Conservation (phyloP, 208 protist species). For the Acanthamoeba lenticulata region DNA sequence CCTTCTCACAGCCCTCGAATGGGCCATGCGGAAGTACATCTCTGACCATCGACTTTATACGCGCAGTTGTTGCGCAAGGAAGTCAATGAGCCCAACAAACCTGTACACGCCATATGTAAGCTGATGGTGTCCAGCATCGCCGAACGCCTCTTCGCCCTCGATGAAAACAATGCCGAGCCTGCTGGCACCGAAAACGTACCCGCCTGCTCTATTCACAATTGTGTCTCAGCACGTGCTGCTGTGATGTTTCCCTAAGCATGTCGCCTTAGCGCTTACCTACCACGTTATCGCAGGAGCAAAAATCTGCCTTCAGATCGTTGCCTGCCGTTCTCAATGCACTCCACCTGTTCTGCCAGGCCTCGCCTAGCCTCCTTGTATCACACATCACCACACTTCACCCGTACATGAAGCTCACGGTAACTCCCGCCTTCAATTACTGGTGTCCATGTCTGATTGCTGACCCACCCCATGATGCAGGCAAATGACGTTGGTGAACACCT, state of each 20-base stretch:
- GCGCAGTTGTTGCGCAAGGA: slow-evolving; percentile 10
- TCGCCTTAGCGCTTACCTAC: not conserved
- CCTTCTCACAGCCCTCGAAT: not conserved
- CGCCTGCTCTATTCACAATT: no score
- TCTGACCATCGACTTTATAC: not conserved
- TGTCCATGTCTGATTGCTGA: not conserved
- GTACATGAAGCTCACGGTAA: slow-evolving; percentile 62
- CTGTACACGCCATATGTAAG: slow-evolving; percentile 28
- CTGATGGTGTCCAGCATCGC: slow-evolving; percentile 19
- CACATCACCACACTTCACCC: slow-evolving; percentile 56
- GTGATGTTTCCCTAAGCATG: no score
- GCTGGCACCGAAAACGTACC: not conserved
- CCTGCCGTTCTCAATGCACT: slow-evolving; percentile 34
- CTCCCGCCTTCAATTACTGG: not conserved
- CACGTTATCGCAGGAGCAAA: not conserved
- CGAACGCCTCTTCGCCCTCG: slow-evolving; percentile 22
- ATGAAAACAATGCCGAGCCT: not conserved
- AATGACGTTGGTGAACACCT: slow-evolving; percentile 58
- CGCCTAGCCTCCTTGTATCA: slow-evolving; percentile 46
- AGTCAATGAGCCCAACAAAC: not conserved
- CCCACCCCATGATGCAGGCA: not conserved
- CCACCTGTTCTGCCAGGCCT: slow-evolving; percentile 52
- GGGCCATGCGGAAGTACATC: not conserved
- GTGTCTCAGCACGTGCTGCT: no score
- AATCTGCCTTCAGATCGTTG: not conserved